A percentile compares a stretch with the other conserved stretches of the same genome.
These are phyloP conservation scores for Graphilbum sp. DNA, from an alignment of 2,329 filamentous ascomycete genomes.

Conservation along the genomic window DNA sequence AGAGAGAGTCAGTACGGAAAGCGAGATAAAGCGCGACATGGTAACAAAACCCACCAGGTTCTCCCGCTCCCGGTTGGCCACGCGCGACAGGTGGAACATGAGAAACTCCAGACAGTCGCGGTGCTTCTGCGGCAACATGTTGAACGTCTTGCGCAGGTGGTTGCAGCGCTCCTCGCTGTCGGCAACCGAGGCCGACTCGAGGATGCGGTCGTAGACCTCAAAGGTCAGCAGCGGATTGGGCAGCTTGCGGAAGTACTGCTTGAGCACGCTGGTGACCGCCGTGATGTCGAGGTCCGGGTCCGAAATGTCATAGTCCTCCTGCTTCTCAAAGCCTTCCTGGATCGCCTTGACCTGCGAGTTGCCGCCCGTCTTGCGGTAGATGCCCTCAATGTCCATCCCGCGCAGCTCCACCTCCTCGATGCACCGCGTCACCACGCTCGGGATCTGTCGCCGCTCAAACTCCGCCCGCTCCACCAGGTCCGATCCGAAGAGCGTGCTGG, in stretches of 20 bases:
- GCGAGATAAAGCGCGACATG: background rate
- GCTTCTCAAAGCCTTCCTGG: conserved; percentile 80
- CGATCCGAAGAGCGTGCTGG: conserved; percentile 63
- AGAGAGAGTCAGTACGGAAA: background rate
- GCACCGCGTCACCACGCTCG: conserved; percentile 78
- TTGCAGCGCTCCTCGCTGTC: conserved; percentile 51
- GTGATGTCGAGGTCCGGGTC: conserved; percentile 91
- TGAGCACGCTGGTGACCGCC: conserved; percentile 84
- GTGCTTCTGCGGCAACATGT: conserved; percentile 67
- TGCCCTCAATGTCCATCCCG: conserved; percentile 94
- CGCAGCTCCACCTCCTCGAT: conserved; percentile 92
- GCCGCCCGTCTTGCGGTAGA: conserved; percentile 94
- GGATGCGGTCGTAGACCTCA: conserved; percentile 75
- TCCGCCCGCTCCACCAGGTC: conserved; percentile 77
- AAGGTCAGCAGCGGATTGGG: conserved; percentile 82
- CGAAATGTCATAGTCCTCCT: conserved; percentile 76
- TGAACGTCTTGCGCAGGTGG: conserved; percentile 57
- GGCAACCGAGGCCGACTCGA: conserved; percentile 59
- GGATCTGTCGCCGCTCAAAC: conserved; percentile 76
- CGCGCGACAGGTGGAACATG: conserved; percentile 80
- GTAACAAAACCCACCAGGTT: conserved; percentile 50
- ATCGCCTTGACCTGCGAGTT: conserved; percentile 81
- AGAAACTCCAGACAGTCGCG: conserved; percentile 84
- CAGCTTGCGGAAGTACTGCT: conserved; percentile 93
- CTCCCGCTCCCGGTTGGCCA: conserved; percentile 65